Conservation (phyloP, 2,329 filamentous ascomycete genomes). For the Blastomyces parvus region DNA sequence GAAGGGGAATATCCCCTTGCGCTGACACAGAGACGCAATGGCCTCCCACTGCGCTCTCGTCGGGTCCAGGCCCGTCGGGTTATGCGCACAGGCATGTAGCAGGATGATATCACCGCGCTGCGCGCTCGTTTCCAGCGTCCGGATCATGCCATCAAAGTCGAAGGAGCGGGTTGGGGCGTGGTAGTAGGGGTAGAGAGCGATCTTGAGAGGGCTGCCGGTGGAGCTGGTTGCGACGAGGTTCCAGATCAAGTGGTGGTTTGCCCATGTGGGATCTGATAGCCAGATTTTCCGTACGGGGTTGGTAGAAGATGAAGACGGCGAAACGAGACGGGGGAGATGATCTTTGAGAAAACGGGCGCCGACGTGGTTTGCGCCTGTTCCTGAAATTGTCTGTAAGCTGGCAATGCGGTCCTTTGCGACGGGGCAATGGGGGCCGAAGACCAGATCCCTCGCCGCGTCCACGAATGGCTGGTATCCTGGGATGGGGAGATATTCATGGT, state of each 20-base stretch:
- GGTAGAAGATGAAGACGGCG: slow-evolving; percentile 4
- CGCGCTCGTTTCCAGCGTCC: slow-evolving; percentile 76
- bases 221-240: slow-evolving; percentile 44
- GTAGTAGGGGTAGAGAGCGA: slow-evolving; percentile 87
- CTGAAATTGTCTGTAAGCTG: slow-evolving; percentile 87
- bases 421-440: slow-evolving; percentile 55
- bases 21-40: slow-evolving; percentile 65
- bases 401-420: slow-evolving; percentile 38
- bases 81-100: slow-evolving; percentile 91
- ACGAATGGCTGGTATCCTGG: slow-evolving; percentile 77
- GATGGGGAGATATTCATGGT: slow-evolving; percentile 97
- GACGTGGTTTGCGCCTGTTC: slow-evolving; percentile 87
- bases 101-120: slow-evolving; percentile 74
- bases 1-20: slow-evolving; percentile 87
- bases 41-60: slow-evolving; percentile 87
- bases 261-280: slow-evolving; percentile 92
- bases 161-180: slow-evolving; percentile 47
- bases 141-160: slow-evolving; percentile 53
- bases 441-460: slow-evolving; percentile 74
- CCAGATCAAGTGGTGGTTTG: slow-evolving; percentile 96
- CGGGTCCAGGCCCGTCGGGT: slow-evolving; percentile 92
- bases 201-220: slow-evolving; percentile 63
- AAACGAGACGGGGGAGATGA: slow-evolving; percentile 53
- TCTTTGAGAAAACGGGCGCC: slow-evolving; percentile 82
- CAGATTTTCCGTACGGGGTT: slow-evolving; percentile 55